These are phyloP conservation scores for Jatropha podagrica DNA, from an alignment of 441 rosid genomes.

Conservation along the genomic window DNA sequence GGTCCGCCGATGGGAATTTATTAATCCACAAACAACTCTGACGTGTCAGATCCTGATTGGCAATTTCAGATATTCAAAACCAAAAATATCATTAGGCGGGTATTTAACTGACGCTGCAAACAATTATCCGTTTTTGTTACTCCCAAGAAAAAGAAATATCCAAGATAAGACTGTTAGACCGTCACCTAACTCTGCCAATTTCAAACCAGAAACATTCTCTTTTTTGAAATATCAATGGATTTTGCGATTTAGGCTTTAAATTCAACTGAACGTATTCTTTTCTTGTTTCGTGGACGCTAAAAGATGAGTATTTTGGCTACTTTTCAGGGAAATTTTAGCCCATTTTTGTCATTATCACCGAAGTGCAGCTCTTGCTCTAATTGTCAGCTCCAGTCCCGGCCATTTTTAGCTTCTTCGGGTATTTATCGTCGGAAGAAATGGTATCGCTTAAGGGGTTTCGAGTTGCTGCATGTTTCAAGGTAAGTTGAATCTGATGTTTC, in stretches of 20 bases:
- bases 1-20: neutral
- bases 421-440: constrained; percentile 27
- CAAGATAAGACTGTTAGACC: neutral
- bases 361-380: constrained; percentile 48
- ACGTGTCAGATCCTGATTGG: constrained; percentile 25
- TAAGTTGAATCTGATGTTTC: constrained; percentile 11
- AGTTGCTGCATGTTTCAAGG: constrained; percentile 42
- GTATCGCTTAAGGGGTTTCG: constrained; percentile 28
- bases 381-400: constrained; percentile 15
- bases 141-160: neutral
- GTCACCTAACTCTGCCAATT: neutral
- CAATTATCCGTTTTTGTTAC: constrained; percentile 27
- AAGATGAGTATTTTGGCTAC: constrained; percentile 56
- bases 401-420: constrained; percentile 37
- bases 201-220: neutral
- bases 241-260: constrained; percentile 34
- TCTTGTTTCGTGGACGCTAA: neutral
- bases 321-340: constrained; percentile 49
- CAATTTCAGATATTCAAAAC: neutral
- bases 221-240: constrained; percentile 29
- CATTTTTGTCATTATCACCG: constrained; percentile 21
- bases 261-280: constrained; percentile 10
- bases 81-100: constrained; percentile 21
- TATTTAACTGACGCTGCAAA: constrained; percentile 6
- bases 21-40: neutral